A percentile compares a stretch with the other conserved stretches of the same genome.
phyloP scores from a whole-genome alignment of 257 asterid species.

The Rauvolfia tetraphylla region DNA sequence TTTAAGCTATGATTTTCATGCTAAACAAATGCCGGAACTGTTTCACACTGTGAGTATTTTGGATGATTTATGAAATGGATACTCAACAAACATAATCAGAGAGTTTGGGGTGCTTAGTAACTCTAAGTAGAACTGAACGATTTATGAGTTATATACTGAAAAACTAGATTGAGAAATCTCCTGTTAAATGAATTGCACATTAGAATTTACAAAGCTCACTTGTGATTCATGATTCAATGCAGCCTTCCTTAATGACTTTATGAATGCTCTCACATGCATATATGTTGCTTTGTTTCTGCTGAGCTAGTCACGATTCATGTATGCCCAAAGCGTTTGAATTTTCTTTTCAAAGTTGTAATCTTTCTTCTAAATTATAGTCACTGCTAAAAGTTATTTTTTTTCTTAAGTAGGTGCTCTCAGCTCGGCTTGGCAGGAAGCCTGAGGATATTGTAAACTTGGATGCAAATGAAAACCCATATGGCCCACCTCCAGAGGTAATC shows the following conservation, averaged over 20 bases:
- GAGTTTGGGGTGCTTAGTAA: background rate
- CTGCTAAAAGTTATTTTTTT: constrained; percentile 9
- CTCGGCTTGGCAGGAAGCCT: constrained; percentile 89
- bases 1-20: background rate
- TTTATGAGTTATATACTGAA: background rate
- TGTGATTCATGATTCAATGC: background rate
- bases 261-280: background rate
- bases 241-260: background rate
- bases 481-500: constrained; percentile 98
- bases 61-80: background rate
- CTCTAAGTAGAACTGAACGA: background rate
- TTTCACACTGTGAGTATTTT: background rate
- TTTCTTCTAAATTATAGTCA: background rate
- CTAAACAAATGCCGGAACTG: background rate
- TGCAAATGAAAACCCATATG: constrained; percentile 96
- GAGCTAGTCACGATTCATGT: background rate
- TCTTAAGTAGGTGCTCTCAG: constrained; percentile 66
- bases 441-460: constrained; percentile 92
- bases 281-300: background rate
- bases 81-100: background rate
- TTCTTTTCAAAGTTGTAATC: background rate
- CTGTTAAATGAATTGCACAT: background rate
- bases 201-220: background rate
- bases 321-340: background rate
- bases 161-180: background rate